These are phyloP conservation scores for Alloteropsis semialata DNA, from an alignment of 176 grass and related monocot genomes.

Conservation along the genomic window DNA sequence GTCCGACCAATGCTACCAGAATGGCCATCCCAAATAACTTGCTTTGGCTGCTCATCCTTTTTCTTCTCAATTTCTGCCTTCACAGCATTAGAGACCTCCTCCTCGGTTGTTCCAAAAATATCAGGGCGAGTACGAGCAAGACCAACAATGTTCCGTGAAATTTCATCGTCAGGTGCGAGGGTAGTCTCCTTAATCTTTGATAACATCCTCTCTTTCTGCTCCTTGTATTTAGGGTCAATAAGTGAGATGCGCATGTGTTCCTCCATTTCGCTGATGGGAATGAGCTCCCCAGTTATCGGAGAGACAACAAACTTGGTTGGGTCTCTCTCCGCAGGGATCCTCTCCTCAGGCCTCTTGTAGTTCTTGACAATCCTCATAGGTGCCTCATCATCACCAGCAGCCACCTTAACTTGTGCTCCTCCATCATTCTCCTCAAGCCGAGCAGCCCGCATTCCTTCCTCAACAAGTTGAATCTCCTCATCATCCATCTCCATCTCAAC, in stretches of 20 bases:
- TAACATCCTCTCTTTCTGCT: constrained; percentile 98
- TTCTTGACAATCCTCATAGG: constrained; percentile 99
- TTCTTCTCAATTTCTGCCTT: constrained; percentile 99
- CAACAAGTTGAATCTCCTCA: constrained; percentile 89
- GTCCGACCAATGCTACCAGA: constrained; percentile 91
- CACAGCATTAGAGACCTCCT: constrained; percentile 93
- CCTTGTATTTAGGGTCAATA: constrained; percentile 97
- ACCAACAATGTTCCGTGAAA: constrained; percentile 93
- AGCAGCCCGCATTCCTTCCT: constrained; percentile 86
- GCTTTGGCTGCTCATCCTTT: constrained; percentile 90
- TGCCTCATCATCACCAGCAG: constrained; percentile 56
- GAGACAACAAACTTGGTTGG: constrained; percentile 92
- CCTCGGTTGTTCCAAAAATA: constrained; percentile 97
- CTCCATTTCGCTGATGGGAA: constrained; percentile 96
- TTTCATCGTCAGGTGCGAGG: constrained; percentile 87
- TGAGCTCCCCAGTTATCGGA: constrained; percentile 88
- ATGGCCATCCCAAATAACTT: constrained; percentile 98
- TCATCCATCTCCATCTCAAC: constrained; percentile 93
- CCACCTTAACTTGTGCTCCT: constrained; percentile 33
- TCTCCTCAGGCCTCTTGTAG: constrained; percentile 91
- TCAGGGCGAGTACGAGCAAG: constrained; percentile 92
- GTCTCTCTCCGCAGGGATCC: constrained; percentile 65
- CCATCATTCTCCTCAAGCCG: constrained; percentile 55
- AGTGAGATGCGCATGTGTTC: constrained; percentile 99
- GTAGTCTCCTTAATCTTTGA: constrained; percentile 97